phyloP scores from a whole-genome alignment of 164 flowering plant genomes.

The grape (Vitis vinifera) region ASM3070453v1 NC_081823.1:9525501-9526000 shows the following conservation, averaged over 20 bases:
- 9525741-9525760: slow-evolving; percentile 38
- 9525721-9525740: slow-evolving; percentile 28
- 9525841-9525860: slow-evolving; percentile 3
- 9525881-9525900: slow-evolving; percentile 87
- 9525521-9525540: slow-evolving; percentile 89
- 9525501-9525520: slow-evolving; percentile 51
- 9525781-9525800: slow-evolving; percentile 99
- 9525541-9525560: slow-evolving; percentile 92
- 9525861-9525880: slow-evolving; percentile 8
- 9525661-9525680: slow-evolving; percentile 60
- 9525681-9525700: slow-evolving; percentile 57
- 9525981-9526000: slow-evolving; percentile 41
- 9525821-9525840: neutral
- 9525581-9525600: slow-evolving; percentile 24
- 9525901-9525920: slow-evolving; percentile 90
- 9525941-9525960: slow-evolving; percentile 71
- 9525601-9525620: slow-evolving; percentile 25
- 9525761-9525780: slow-evolving; percentile 62
- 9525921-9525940: slow-evolving; percentile 76
- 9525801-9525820: slow-evolving; percentile 11
- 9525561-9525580: slow-evolving; percentile 57
- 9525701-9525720: slow-evolving; percentile 43
- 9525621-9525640: slow-evolving; percentile 23
- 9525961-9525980: slow-evolving; percentile 86
- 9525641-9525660: slow-evolving; percentile 59